phyloP scores from a whole-genome alignment of 192 early-diverging fungal species.

The Backusella parvicylindrica region DNA sequence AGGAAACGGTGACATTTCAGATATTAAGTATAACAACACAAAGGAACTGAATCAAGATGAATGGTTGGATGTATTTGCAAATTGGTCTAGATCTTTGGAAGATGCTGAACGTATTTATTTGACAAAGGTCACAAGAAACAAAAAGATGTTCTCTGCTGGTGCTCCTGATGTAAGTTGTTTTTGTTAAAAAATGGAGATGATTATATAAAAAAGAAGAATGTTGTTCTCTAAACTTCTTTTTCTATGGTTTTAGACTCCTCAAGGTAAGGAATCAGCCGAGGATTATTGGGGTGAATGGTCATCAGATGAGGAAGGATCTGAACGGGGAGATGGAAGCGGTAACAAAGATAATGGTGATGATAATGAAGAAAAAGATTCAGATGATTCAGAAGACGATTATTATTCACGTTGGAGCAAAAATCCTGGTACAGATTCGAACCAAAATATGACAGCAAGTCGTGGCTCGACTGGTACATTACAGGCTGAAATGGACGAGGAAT shows the following conservation, averaged over 20 bases:
- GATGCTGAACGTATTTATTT: slow-evolving; percentile 35
- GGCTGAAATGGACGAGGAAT: slow-evolving; percentile 37
- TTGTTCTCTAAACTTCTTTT: background rate
- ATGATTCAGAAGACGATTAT: slow-evolving; percentile 34
- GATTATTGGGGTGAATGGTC: slow-evolving; percentile 44
- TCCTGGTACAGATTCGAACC: slow-evolving; percentile 27
- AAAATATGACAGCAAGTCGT: background rate
- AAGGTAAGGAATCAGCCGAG: slow-evolving; percentile 19
- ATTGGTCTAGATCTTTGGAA: slow-evolving; percentile 32
- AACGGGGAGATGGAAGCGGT: background rate
- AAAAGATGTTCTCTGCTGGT: background rate
- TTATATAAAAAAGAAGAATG: background rate
- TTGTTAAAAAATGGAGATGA: background rate
- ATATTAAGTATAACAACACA: slow-evolving; percentile 39
- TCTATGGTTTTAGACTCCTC: background rate
- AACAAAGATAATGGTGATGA: background rate
- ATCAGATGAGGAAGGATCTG: slow-evolving; percentile 22
- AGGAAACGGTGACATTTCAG: slow-evolving; percentile 23
- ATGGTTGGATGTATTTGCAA: slow-evolving; percentile 26
- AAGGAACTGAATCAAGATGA: slow-evolving; percentile 24
- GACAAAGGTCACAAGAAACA: slow-evolving; percentile 16
- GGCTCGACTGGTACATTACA: slow-evolving; percentile 3
- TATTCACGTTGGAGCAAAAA: slow-evolving; percentile 32
- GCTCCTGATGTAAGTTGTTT: slow-evolving; percentile 6
- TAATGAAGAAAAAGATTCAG: background rate